A percentile compares a stretch with the other conserved stretches of the same genome.
phyloP scores from a whole-genome alignment of 768 basidiomycete species.

The Suillus lakei region DNA sequence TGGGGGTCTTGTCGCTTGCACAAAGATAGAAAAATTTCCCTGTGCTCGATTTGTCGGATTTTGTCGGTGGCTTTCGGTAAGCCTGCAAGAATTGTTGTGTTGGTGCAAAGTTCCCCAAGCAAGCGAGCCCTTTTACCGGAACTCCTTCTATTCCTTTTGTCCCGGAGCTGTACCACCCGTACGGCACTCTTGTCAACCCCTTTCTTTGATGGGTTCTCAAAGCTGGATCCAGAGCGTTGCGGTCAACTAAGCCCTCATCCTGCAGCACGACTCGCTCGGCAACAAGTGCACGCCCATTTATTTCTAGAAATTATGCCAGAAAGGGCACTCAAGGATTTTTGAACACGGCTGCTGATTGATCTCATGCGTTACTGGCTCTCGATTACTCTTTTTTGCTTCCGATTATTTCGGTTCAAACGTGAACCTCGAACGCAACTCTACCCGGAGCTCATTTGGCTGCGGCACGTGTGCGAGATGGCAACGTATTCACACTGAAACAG shows the following conservation, averaged over 20 bases:
- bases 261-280: neutral
- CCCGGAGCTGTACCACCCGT: neutral
- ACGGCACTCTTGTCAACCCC: neutral
- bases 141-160: slow-evolving; percentile 11
- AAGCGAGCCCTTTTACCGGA: neutral
- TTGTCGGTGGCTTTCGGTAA: slow-evolving; percentile 5
- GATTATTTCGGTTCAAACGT: neutral
- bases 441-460: neutral
- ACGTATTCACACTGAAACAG: neutral
- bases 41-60: neutral
- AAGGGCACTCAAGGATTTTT: neutral
- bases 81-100: neutral
- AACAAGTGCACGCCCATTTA: neutral
- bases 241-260: neutral
- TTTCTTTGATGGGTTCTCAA: neutral
- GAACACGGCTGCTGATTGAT: neutral
- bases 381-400: neutral
- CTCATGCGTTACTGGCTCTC: neutral
- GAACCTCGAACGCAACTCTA: neutral
- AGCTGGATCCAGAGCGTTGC: neutral
- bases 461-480: neutral
- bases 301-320: neutral
- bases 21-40: slow-evolving; percentile 4
- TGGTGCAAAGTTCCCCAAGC: neutral
- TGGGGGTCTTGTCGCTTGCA: neutral